Evolutionary conservation across 169 alveolate genomes (phyloP).

Genomic region (Theileria annulata): DNA sequence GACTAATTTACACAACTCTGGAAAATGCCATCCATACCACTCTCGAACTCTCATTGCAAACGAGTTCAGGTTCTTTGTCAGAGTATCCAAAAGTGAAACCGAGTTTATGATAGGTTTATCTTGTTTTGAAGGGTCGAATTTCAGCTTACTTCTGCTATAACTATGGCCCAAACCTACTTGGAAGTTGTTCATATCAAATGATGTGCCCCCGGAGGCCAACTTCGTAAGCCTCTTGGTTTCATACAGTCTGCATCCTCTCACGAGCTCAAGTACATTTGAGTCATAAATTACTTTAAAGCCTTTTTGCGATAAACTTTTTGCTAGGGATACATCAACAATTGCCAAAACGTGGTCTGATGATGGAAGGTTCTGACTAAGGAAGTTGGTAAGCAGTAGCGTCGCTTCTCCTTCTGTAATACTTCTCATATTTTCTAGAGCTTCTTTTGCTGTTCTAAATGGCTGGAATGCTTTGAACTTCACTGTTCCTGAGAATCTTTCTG

Average conservation of each 20-base stretch:
- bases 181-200: constrained; percentile 83
- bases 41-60: constrained; percentile 96
- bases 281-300: constrained; percentile 80
- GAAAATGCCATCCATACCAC: constrained; percentile 99
- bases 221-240: constrained; percentile 67
- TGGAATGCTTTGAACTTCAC: constrained; percentile 87
- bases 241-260: constrained; percentile 88
- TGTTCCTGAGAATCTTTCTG: constrained; percentile 84
- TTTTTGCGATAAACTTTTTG: constrained; percentile 74
- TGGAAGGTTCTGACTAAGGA: constrained; percentile 82
- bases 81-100: constrained; percentile 92
- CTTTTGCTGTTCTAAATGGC: constrained; percentile 90
- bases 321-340: constrained; percentile 82
- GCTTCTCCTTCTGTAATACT: constrained; percentile 84
- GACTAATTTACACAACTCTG: constrained; percentile 96
- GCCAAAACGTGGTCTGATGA: constrained; percentile 78
- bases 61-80: constrained; percentile 93
- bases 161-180: constrained; percentile 94
- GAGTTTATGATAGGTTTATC: constrained; percentile 97
- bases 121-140: constrained; percentile 93
- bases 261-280: constrained; percentile 78
- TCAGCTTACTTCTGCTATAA: constrained; percentile 90
- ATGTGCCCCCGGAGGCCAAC: constrained; percentile 64
- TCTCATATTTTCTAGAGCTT: constrained; percentile 90
- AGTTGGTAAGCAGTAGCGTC: constrained; percentile 80